phyloP scores from a whole-genome alignment of 2,329 filamentous ascomycete species.

The Pseudogymnoascus sp. region DNA sequence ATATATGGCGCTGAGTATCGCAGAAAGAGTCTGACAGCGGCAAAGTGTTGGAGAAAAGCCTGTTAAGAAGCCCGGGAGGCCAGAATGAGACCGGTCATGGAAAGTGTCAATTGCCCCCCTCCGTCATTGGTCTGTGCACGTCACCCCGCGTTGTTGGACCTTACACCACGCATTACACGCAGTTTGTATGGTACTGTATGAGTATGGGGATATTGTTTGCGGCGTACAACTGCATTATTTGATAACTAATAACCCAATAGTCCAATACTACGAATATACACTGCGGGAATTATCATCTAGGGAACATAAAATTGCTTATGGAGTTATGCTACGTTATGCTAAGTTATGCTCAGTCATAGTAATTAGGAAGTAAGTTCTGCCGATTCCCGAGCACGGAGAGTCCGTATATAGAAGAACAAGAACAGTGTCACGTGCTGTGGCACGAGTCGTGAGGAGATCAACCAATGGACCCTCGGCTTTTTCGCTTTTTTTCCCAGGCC shows the following conservation, averaged over 20 bases:
- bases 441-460: not conserved
- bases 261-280: not conserved
- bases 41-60: not conserved
- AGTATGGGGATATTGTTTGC: not conserved
- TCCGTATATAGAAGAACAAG: not conserved
- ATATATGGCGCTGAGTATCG: not conserved
- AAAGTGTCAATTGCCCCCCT: not conserved
- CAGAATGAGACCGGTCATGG: not conserved
- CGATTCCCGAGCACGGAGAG: not conserved
- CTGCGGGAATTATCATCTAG: not conserved
- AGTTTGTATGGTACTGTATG: not conserved
- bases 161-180: not conserved
- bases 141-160: not conserved
- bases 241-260: not conserved
- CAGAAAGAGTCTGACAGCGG: not conserved
- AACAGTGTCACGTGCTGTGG: not conserved
- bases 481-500: not conserved
- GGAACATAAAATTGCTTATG: not conserved
- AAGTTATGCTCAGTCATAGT: too few species aligned
- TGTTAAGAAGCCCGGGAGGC: not conserved
- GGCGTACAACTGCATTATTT: not conserved
- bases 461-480: not conserved
- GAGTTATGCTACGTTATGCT: not conserved
- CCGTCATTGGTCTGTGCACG: conserved; percentile 2
- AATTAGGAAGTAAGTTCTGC: not conserved